Evolutionary conservation across 371 early-diverging fungal genomes (phyloP), one percentile per base, ranked within the genome.

Genomic region (Rhizopus stolonifer): DNA sequence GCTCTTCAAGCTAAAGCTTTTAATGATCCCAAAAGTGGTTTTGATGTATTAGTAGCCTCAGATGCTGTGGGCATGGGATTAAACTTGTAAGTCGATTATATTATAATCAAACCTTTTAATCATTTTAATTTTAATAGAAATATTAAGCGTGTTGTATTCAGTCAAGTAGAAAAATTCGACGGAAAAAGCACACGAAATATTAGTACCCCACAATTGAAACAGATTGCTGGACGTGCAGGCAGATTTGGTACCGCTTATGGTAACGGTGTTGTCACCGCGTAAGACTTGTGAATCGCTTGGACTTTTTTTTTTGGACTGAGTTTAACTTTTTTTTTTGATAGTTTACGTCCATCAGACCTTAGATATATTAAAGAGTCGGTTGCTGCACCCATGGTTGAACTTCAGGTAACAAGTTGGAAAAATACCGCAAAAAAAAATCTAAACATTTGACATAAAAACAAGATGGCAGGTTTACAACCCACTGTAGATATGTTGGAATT

Each of bases 21-120:
- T 58, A 98, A 98, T 63, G 91, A 91, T 48, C 87, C 88, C 1
- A 58, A 79, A n/a, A 83, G 83, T 46, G 86, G 77, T 9, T 86
- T 87, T 52, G 87, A 93, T 56, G 89, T 97, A 1, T 65, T 98
- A 15, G 92, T 98, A 11, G 95, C 97, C 5, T 91, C 92, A 40
- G 98, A 98, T 74, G 98, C 98, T 0, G 83, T 98, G 36, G 98
- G 98, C 23, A 96, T 98, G 97, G 98, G 98, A 0, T 74, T 96
- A 52, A 44, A 48, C 25, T n/a, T 23, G 34, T 17, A 21, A 18
- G 40, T 29, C n/a, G 5, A n/a, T 25, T 14, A 11, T 34, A 29
- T 51, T 34, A 18, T 7, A 13, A 21, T 5, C 10, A 13, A 42
- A 19, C 5, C 17, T 21, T 3, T 0, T 42, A 33, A 24, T n/a